Conservation (phyloP, 2,329 filamentous ascomycete species). For the Blastomyces parvus region DNA sequence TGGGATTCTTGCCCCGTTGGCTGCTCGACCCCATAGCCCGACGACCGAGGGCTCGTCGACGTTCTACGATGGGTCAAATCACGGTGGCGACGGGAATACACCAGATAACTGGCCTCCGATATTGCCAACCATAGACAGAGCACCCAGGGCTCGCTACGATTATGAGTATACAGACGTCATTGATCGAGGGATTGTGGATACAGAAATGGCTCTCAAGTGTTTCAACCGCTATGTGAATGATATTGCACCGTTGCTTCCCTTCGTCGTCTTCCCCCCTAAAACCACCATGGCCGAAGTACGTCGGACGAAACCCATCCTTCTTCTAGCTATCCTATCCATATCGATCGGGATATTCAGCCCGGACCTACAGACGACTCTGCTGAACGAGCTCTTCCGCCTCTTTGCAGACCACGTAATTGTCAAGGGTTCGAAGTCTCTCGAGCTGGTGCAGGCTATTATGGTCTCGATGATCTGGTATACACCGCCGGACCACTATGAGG, state of each 20-base stretch:
- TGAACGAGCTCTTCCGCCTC: conserved; percentile 59
- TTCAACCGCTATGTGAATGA: conserved; percentile 48
- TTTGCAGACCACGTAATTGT: conserved; percentile 67
- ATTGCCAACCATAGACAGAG: conserved; percentile 14
- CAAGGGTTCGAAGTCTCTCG: conserved; percentile 68
- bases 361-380: conserved; percentile 52
- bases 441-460: conserved; percentile 70
- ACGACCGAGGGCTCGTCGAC: conserved; percentile 17
- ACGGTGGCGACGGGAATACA: conserved; percentile 11
- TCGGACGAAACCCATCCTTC: conserved; percentile 50
- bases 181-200: conserved; percentile 43
- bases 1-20: conserved; percentile 17
- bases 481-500: conserved; percentile 71
- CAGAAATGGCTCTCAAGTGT: conserved; percentile 44
- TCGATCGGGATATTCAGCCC: conserved; percentile 45
- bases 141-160: conserved; percentile 15
- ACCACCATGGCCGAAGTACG: conserved; percentile 48
- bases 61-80: conserved; percentile 2
- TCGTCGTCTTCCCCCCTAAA: conserved; percentile 47
- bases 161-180: conserved; percentile 39
- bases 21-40: conserved; percentile 19
- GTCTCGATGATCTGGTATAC: conserved; percentile 75
- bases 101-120: conserved; percentile 13
- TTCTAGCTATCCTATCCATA: conserved; percentile 48
- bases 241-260: conserved; percentile 47